Base-by-base conservation (phyloP, 2,329 filamentous ascomycete species). In the Diaporthe longicolla region DNA sequence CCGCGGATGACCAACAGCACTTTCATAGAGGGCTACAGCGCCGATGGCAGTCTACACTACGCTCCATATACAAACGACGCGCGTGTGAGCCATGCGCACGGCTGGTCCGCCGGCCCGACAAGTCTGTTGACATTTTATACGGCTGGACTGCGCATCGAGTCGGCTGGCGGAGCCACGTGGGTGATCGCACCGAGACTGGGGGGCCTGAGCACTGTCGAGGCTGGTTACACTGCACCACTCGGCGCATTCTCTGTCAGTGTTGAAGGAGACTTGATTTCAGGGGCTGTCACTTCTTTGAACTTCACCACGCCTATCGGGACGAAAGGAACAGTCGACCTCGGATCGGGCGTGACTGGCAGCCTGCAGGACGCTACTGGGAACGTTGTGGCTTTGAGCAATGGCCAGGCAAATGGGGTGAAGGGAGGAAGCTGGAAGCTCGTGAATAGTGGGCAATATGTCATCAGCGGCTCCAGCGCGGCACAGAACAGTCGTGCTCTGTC, bases 1-100 rank as follows among this genome's bases (percentile, higher is more conserved):
- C 84, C 86, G 0, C 82, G 86, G 37, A 88, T 89, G 85, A 89
- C 87, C 0, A 87, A 89, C 63, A 84, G 82, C 0, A 88, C 86
- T 0, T 88, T 88, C 70, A 86, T 88, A 71, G 87, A 89, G 77
- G 87, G 87, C 0, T 89, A 88, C 72, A 80, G 82, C 2, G 83
- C 82, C 0, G 82, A 85, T 40, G 87, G 87, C 1, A 79, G 81
- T 4, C 77, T 89, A 24, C 84, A 86, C 75, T 89, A 89, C 71
- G 84, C 86, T 1, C 85, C 86, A 0, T 89, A 89, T 73, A 77
- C 76, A 0, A 87, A 88, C 74, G 85, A 87, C 71, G 52, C 74
- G 13, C 37, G 74, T 52, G 73, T 76, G 65, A 81, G 79, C 50
- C 82, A 83, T 61, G 82, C 83, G 2, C 82, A 84, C 73, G 82